Evolutionary conservation across 768 basidiomycete species (phyloP), one percentile per base, ranked within the genome.

Genomic region (Leccinum subtestaceum): DNA sequence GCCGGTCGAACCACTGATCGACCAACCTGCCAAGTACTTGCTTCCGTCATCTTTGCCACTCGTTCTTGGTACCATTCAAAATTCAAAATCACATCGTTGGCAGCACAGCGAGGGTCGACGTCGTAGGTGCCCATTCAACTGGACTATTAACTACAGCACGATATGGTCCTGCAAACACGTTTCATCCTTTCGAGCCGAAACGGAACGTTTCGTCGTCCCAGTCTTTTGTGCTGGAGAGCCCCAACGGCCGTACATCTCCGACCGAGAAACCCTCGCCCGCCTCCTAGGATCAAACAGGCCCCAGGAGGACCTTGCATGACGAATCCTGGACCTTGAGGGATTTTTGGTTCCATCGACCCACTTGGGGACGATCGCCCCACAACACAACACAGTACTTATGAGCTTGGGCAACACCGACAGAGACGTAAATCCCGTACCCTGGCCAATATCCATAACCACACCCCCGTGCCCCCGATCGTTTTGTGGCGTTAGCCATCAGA

Each of bases 391-490:
- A 47, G 8, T 21, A 17, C 48, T 25, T 25, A 29, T 29, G 27
- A 50, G 25, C 21, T 11, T 34, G 31, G 25, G 45, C 58, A 53
- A 46, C 23, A 10, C 58, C 5, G 25, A 52, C 45, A n/a, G 27
- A 58, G 60, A 66, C 63, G 60, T 67, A 62, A 62, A 65, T 57
- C 25, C 11, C 29, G 49, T 29, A 51, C 49, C 49, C 49, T 31
- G 49, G 17, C 49, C 25, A 27, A 23, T 25, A 49, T n/a, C 31
- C 17, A 47, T 34, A 49, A 36, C n/a, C 25, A 25, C 50, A 45
- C 47, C 59, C 57, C 31, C 43, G 53, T 43, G 40, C 40, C 57
- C 69, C 60, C 64, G 57, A 64, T 71, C 64, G 48, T 61, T 57
- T 61, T 45, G 48, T 53, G 59, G 58, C 43, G 51, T 40, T 38